Base-by-base conservation (phyloP, 139 green algal genomes). In the Limnomonas spitsbergensis region DNA sequence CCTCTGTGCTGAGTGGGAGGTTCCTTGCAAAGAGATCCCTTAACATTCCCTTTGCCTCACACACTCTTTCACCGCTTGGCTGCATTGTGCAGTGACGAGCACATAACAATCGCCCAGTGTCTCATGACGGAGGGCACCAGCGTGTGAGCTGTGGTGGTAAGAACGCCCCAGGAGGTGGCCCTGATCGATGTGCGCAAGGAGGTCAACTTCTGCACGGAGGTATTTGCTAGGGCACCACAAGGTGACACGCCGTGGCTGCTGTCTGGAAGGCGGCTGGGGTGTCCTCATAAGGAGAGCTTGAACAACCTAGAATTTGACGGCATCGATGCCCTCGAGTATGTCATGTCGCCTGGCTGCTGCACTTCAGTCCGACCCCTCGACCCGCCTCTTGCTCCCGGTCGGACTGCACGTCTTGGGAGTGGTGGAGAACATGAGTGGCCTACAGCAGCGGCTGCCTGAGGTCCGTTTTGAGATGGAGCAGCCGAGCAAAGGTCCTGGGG, bases 101-200 rank as follows among this genome's bases (percentile, higher is more conserved):
- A 99, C 90, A 98, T 99, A 80, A 98, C 93, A 56, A 91, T 98
- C n/a, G 91, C 90, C 27, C 94, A 98, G 90, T 91, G 87, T 66
- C 85, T 96, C 38, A 20, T 66, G 40, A 37, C 9, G 37, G 66
- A 54, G 3, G 68, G 47, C 67, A 54, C 66, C 34, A 40, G 40
- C 34, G 54, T 56, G 2, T 37, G 66, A 20, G 69, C 86, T 4
- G 77, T 92, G 34, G 87, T 92, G 35, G 87, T 89, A 53, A 91
- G 81, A 4, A 91, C 89, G 2, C 87, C 87, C 0, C 93, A 99
- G 85, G 90, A 99, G 81, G 96, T 99, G 29, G 86, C 96, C 20
- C 87, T 99, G 79, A 95, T 96, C 37, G 96, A 99, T 79, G 96
- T 99, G 56, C 87, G 94, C 32, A 99, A 99, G 83, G 96, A 99